Evolutionary conservation across 371 early-diverging fungal species (phyloP).

Genomic region (Dichotomocladium elegans): DNA sequence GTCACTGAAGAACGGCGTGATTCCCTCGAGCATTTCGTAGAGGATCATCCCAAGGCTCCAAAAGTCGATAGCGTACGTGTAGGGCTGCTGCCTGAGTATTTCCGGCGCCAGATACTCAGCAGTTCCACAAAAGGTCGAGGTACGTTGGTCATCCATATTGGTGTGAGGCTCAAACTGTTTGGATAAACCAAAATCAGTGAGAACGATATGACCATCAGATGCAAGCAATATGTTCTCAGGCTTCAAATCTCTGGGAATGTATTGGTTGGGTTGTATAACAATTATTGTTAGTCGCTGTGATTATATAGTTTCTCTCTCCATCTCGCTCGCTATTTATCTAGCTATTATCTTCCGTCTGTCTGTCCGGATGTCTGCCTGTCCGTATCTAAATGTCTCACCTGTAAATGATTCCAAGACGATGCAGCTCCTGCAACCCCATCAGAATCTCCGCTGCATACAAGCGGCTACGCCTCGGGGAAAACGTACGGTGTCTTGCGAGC

Average conservation of each 20-base stretch:
- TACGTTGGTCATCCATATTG: slow-evolving; percentile 53
- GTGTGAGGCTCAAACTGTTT: slow-evolving; percentile 49
- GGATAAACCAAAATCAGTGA: slow-evolving; percentile 74
- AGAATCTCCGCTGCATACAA: slow-evolving; percentile 81
- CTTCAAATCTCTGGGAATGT: slow-evolving; percentile 52
- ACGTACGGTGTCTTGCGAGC: slow-evolving; percentile 22
- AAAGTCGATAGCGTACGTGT: slow-evolving; percentile 90
- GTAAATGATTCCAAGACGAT: slow-evolving; percentile 72
- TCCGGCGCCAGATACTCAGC: slow-evolving; percentile 93
- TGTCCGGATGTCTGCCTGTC: too few species aligned
- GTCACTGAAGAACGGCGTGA: slow-evolving; percentile 79
- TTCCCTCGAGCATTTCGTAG: slow-evolving; percentile 79
- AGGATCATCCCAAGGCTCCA: slow-evolving; percentile 96
- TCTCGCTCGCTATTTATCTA: too few species aligned
- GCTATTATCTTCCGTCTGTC: too few species aligned
- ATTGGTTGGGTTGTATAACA: neutral
- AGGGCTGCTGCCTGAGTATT: slow-evolving; percentile 73
- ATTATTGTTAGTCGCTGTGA: too few species aligned
- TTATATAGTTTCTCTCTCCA: too few species aligned
- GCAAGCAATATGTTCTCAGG: slow-evolving; percentile 66
- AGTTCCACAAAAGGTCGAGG: slow-evolving; percentile 94
- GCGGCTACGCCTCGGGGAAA: slow-evolving; percentile 41
- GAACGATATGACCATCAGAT: slow-evolving; percentile 66
- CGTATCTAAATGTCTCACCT: slow-evolving; percentile 45
- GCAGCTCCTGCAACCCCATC: slow-evolving; percentile 74